Evolutionary conservation across 371 early-diverging fungal species (phyloP), one percentile per base, ranked within the genome.

Genomic region (Umbelopsis sp.): DNA sequence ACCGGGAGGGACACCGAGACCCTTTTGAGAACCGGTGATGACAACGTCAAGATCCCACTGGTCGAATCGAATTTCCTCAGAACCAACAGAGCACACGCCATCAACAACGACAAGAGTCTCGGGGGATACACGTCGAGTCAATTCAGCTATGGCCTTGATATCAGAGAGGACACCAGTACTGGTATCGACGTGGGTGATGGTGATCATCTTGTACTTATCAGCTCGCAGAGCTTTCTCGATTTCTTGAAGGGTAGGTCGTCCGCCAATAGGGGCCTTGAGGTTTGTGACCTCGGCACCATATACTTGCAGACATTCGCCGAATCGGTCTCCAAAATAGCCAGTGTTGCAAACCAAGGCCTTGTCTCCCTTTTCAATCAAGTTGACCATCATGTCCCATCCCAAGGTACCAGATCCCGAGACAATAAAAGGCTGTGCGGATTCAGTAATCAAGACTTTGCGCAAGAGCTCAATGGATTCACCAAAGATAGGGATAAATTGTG

Each of bases 101-200:
- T 91, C 92, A 25, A 92, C 79, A 1, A 86, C 83, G 38, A 92
- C 88, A 29, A 92, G 79, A 9, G 91, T 89, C 10, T 73, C 65
- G 5, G 92, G 91, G 16, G 89, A 89, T 12, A 44, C 46, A 44
- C 46, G 64, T 24, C 64, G 64, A 64, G 46, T 64, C 12, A 77
- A 71, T 57, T 79, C 69, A 41, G 86, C 80, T 50, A 91, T 76
- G 41, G 76, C 74, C 68, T 85, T 66, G 52, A 90, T 79, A 72
- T 90, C 86, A 65, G 65, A 74, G 63, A 89, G 73, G 35, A 92
- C 92, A 35, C 91, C 89, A 25, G 92, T 83, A 25, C 89, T 89
- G 7, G 92, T 92, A 74, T 92, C 92, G 18, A 92, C 91, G 66
- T 92, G 92, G n/a, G 92, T 86, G 68, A 91, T 72, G 24, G 89